phyloP scores from a whole-genome alignment of 169 alveolate species.

The Eimeria tenella region DNA sequence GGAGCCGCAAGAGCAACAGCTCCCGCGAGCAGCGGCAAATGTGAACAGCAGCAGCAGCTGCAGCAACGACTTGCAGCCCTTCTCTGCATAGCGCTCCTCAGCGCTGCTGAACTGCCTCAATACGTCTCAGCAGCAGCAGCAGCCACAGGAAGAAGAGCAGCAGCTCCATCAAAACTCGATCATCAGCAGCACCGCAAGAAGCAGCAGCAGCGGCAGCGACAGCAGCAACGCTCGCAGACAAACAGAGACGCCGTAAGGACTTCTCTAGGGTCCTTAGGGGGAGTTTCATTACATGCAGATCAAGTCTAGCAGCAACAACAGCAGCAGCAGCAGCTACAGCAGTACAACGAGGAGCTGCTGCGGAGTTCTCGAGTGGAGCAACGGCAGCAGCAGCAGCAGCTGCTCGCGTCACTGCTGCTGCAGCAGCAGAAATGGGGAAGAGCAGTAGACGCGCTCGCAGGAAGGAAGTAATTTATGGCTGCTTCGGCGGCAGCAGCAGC shows the following conservation, averaged over 20 bases:
- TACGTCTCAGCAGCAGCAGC: background rate
- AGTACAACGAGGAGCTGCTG: background rate
- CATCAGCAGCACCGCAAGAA: background rate
- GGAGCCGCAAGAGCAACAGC: background rate
- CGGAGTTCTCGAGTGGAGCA: background rate
- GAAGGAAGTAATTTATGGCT: slow-evolving; percentile 60
- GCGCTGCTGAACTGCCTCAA: no score
- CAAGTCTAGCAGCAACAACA: background rate
- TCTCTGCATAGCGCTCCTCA: no score
- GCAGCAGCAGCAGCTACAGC: background rate
- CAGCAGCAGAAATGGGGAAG: slow-evolving; percentile 34
- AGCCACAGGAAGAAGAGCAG: background rate
- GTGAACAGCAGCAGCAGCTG: no score
- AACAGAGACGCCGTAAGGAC: background rate
- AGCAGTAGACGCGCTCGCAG: slow-evolving; percentile 33
- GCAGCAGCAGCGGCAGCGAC: background rate
- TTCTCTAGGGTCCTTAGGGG: no score
- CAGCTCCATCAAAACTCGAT: background rate
- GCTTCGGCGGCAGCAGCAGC: slow-evolving; percentile 59
- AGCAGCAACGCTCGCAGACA: background rate
- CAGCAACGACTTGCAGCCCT: no score
- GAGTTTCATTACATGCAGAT: background rate
- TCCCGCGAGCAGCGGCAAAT: no score
- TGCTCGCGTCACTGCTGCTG: background rate
- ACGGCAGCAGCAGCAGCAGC: slow-evolving; percentile 21